Percentiles rank a stretch among this genome's conserved stretches.
phyloP scores from a whole-genome alignment of 2,329 filamentous ascomycete species.

The Fusarium fracticaudum region DNA sequence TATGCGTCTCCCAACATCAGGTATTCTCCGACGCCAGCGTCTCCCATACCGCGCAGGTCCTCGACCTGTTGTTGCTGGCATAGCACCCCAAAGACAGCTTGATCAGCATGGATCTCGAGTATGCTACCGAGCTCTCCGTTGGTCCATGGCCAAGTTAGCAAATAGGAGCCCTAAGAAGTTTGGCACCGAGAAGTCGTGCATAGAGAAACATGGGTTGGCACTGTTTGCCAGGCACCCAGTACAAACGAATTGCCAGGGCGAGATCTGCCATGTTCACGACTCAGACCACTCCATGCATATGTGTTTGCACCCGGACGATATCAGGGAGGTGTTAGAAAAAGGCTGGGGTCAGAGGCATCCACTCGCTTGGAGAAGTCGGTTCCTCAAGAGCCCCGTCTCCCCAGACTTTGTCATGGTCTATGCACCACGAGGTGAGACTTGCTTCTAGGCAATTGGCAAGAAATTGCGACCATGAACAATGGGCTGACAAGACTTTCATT shows the following conservation, averaged over 20 bases:
- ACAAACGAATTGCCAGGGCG: constrained; percentile 79
- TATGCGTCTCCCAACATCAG: constrained; percentile 61
- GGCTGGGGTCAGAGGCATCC: constrained; percentile 82
- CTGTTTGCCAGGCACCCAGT: constrained; percentile 75
- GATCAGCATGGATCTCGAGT: constrained; percentile 68
- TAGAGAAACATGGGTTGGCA: constrained; percentile 84
- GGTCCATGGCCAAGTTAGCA: constrained; percentile 63
- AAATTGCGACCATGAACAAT: not conserved
- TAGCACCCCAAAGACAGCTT: constrained; percentile 83
- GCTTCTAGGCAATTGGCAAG: constrained; percentile 4
- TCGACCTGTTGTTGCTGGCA: constrained; percentile 75
- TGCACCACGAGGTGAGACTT: constrained; percentile 68
- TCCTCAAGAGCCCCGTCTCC: constrained; percentile 72
- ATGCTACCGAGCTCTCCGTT: constrained; percentile 65
- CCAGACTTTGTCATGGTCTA: constrained; percentile 84
- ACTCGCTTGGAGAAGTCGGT: constrained; percentile 72
- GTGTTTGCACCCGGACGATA: constrained; percentile 82
- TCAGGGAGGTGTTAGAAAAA: constrained; percentile 73
- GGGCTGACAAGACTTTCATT: constrained; percentile 1
- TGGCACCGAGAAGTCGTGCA: constrained; percentile 74
- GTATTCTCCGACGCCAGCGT: constrained; percentile 62
- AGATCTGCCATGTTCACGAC: constrained; percentile 83
- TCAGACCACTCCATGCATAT: constrained; percentile 82
- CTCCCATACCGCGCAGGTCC: constrained; percentile 71
- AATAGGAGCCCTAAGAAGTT: constrained; percentile 57